A percentile compares a stretch with the other conserved stretches of the same genome.
Conservation (phyloP, 345 rosid genomes). For the Carallia brachiata region DNA sequence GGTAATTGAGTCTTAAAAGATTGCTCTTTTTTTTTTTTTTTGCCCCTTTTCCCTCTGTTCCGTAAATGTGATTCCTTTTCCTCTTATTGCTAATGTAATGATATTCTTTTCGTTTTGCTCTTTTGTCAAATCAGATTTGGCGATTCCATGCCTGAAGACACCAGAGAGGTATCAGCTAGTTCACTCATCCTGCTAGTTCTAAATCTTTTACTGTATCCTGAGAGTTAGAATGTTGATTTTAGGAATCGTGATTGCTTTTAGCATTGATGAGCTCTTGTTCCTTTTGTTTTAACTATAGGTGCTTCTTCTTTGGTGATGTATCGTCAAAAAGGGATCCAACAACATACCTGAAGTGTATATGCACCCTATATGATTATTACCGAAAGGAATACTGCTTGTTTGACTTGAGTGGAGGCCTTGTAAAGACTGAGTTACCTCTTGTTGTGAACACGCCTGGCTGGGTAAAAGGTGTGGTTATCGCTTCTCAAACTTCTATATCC, state of each 20-base stretch:
- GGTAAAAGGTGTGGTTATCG: slow-evolving; percentile 70
- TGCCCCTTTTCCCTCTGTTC: not conserved
- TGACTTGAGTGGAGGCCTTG: slow-evolving; percentile 33
- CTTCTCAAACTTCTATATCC: not conserved
- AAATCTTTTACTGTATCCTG: not conserved
- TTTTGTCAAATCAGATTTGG: slow-evolving; percentile 49
- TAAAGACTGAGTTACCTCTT: slow-evolving; percentile 57
- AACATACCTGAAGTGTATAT: slow-evolving; percentile 60
- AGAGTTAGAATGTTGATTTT: slow-evolving; percentile 4
- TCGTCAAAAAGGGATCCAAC: slow-evolving; percentile 87
- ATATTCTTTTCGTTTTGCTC: too few relatives aligned
- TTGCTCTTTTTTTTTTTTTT: too few relatives aligned
- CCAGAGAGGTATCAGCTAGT: slow-evolving; percentile 66
- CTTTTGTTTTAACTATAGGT: slow-evolving; percentile 34
- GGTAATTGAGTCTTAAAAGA: not conserved
- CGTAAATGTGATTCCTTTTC: not conserved
- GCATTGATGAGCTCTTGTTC: not conserved
- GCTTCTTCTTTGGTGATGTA: slow-evolving; percentile 83
- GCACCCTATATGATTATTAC: slow-evolving; percentile 58
- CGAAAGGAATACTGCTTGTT: slow-evolving; percentile 40
- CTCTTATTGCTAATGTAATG: slow-evolving; percentile 1
- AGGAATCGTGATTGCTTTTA: not conserved
- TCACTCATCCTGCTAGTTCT: not conserved
- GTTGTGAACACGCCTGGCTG: slow-evolving; percentile 93
- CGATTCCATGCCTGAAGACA: slow-evolving; percentile 84